Evolutionary conservation across 768 basidiomycete genomes (phyloP), one percentile per base, ranked within the genome.

Genomic region (Lentinula guzmanii): DNA sequence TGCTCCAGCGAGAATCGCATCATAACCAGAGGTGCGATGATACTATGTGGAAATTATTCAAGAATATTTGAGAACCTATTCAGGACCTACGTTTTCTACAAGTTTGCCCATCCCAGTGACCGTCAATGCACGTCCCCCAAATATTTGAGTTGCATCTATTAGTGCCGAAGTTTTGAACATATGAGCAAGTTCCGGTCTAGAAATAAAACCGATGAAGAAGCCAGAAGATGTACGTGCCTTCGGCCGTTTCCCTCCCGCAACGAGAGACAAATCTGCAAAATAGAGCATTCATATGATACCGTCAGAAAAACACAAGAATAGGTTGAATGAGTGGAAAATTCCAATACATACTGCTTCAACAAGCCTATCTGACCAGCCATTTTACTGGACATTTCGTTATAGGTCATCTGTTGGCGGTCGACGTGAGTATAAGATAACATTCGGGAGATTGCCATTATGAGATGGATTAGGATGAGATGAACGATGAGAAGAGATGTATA

Each of bases 361-460:
- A 96, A 80, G 11, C 88, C 94, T 67, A 96, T 93, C 4, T 88
- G 83, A 2, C 91, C 93, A n/a, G 94, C 94, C 9, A 97, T 76
- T 67, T 90, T 89, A 63, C 86, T 84, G 1, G 93, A 89, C 74
- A 91, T 91, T 70, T 95, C 86, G 56, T 79, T 79, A 68, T 95
- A 95, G 52, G 79, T 82, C 95, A 95, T 95, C 87, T 95, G 71
- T 5, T 51, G 48, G 24, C 18, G 28, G 8, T 11, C 34, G 28
- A 28, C 28, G 28, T 41, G 18, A 21, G 52, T 33, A 8, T 39
- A 8, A 39, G 13, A 39, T 13, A 11, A 37, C 34, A 18, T 41
- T 56, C 24, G 37, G 46, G 60, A 62, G 31, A 52, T 56, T 56
- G n/a, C 55, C 55, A 56, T 41, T 35, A 64, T 33, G 45, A 35